Evolutionary conservation across 805 yeast genomes (phyloP), one percentile per base, ranked within the genome.

Genomic region (Metschnikowia corniflorae): DNA sequence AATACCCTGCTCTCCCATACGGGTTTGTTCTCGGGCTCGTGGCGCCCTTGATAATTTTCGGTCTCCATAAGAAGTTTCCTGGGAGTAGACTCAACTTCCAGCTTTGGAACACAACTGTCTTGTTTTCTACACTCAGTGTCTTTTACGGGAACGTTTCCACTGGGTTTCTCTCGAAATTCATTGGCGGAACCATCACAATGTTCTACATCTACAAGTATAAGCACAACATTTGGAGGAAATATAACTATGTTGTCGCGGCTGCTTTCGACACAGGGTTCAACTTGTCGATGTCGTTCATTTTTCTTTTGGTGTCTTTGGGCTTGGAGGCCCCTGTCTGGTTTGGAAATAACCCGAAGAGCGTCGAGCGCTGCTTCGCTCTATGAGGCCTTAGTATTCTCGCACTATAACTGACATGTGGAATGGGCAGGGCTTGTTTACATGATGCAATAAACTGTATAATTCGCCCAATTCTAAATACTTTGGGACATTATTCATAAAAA

Each of bases 211-310:
- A 47, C 46, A 57, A 63, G 20, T 70, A 65, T 45, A 61, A 54
- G 28, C 68, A 65, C 38, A 40, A 45, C 3, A 30, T 62, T 16
- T 73, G 76, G 68, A 64, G 61, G 45, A 58, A 51, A 39, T 73
- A 61, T 49, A 72, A 73, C 37, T 73, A 71, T 49, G 63, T 71
- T 10, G 46, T 70, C 17, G 77, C 77, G 1, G 77, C 78, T 2
- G 76, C 77, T 0, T 61, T 70, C 42, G 77, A 72, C 42, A 70
- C 77, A 0, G 78, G 77, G 4, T 70, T 63, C 51, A 72, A 71
- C 42, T 47, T 73, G 28, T 57, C 74, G 3, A 57, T 65, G 27
- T 42, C 72, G 16, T 43, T 60, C 17, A 55, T 73, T 8, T 72
- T 73, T 46, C 33, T 65, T 8, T 36, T 65, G 16, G 58, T 62